Percentiles rank a stretch among this genome's conserved stretches.
Evolutionary conservation across 345 rosid species (phyloP).

Genomic region (Lepidium sativum): DNA sequence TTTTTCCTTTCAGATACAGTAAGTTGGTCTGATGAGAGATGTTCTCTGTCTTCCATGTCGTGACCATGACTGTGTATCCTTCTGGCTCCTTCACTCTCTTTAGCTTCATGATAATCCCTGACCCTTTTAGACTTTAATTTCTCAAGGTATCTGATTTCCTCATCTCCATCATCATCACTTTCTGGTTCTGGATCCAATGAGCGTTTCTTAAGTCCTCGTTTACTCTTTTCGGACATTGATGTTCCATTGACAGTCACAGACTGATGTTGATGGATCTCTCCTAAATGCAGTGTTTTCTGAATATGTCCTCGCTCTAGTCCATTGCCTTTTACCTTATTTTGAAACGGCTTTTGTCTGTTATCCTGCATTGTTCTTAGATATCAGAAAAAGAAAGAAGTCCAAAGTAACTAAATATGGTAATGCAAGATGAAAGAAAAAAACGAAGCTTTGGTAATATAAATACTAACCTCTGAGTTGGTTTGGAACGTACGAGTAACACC

Average conservation of each 20-base stretch:
- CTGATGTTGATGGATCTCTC: conserved; percentile 31
- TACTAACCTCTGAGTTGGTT: conserved; percentile 30
- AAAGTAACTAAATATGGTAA: background rate
- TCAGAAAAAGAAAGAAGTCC: background rate
- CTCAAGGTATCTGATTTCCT: conserved; percentile 52
- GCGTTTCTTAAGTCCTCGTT: conserved; percentile 48
- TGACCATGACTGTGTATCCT: conserved; percentile 25
- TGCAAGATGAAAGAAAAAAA: background rate
- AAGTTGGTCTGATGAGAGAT: conserved; percentile 28
- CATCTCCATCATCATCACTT: conserved; percentile 46
- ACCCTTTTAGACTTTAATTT: conserved; percentile 44
- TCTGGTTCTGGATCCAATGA: conserved; percentile 34
- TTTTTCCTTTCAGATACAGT: conserved; percentile 31
- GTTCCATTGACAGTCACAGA: conserved; percentile 28
- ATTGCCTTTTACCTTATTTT: conserved; percentile 29
- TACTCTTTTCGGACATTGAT: conserved; percentile 39
- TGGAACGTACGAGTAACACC: conserved; percentile 46
- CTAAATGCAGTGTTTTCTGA: conserved; percentile 25
- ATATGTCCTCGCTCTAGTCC: conserved; percentile 36
- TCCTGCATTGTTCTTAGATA: conserved; percentile 27
- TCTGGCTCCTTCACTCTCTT: conserved; percentile 20
- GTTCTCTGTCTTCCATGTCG: conserved; percentile 33
- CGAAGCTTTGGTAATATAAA: too few species aligned
- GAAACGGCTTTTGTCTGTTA: conserved; percentile 3
- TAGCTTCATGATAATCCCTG: conserved; percentile 21